These are phyloP conservation scores for Tetrapyrgos nigripes DNA, from an alignment of 1,284 basidiomycete species.

Conservation along the genomic window DNA sequence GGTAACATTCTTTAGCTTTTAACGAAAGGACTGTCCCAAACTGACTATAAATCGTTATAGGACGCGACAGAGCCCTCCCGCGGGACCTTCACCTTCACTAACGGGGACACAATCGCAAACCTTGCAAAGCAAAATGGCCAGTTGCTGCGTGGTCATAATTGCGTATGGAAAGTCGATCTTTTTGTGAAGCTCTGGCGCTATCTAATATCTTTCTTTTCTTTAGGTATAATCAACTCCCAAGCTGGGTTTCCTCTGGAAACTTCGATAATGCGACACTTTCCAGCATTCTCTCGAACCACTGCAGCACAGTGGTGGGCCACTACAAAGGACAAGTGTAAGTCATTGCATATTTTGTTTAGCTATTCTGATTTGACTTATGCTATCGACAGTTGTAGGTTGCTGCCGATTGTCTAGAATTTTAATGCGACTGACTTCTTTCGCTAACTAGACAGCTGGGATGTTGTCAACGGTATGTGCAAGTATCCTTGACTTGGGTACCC, in stretches of 20 bases:
- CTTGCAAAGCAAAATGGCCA: slow-evolving; percentile 53
- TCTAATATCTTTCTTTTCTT: slow-evolving; percentile 41
- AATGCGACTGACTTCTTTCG: slow-evolving; percentile 3
- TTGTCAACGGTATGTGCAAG: slow-evolving; percentile 32
- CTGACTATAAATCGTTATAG: slow-evolving; percentile 27
- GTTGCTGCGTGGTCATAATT: slow-evolving; percentile 42
- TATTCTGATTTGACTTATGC: neutral
- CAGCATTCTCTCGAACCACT: slow-evolving; percentile 52
- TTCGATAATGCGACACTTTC: slow-evolving; percentile 50
- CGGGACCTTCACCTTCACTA: slow-evolving; percentile 52
- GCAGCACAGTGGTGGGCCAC: slow-evolving; percentile 51
- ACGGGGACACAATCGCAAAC: slow-evolving; percentile 51
- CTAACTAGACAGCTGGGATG: slow-evolving; percentile 35
- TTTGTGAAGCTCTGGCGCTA: neutral
- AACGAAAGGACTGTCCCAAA: neutral
- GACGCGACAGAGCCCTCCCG: slow-evolving; percentile 59
- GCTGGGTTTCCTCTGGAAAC: slow-evolving; percentile 53
- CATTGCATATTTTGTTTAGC: slow-evolving; percentile 21
- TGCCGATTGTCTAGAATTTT: too few relatives aligned
- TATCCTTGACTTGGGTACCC: neutral
- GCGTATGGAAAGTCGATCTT: slow-evolving; percentile 4
- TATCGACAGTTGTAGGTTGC: slow-evolving; percentile 27
- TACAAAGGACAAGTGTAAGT: slow-evolving; percentile 57
- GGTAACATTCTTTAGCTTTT: slow-evolving; percentile 35
- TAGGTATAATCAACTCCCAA: slow-evolving; percentile 61